These are phyloP conservation scores for Cystobasidium sp. DNA, from an alignment of 1,284 basidiomycete species.

Conservation along the genomic window DNA sequence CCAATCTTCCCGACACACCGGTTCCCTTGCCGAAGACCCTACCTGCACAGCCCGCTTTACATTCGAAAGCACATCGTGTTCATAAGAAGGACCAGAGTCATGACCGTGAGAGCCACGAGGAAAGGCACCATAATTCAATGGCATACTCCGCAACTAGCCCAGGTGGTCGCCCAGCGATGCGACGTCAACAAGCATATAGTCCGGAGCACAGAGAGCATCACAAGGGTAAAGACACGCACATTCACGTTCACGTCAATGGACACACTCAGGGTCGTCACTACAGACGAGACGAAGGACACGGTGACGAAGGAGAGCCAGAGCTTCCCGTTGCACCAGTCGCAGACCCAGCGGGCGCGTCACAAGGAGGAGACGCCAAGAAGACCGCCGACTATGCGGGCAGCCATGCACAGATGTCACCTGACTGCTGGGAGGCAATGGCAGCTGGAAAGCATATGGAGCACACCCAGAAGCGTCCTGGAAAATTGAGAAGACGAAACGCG, in stretches of 20 bases:
- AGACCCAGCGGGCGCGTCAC: neutral
- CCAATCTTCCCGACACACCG: neutral
- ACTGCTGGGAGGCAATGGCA: constrained; percentile 14
- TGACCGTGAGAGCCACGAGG: neutral
- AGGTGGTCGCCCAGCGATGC: constrained; percentile 13
- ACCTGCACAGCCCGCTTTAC: neutral
- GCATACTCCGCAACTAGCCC: neutral
- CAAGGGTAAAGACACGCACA: neutral
- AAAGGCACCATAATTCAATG: neutral
- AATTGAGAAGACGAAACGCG: neutral
- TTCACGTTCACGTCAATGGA: neutral
- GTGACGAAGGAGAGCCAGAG: neutral
- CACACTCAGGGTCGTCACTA: neutral
- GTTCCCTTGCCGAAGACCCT: neutral
- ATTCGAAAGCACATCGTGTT: constrained; percentile 6
- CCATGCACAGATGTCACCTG: neutral
- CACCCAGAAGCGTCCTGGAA: neutral
- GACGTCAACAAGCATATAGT: neutral
- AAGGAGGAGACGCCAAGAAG: neutral
- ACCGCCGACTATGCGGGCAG: neutral
- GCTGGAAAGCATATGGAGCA: constrained; percentile 8
- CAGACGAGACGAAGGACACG: constrained; percentile 16
- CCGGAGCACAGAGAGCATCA: neutral
- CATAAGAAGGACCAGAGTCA: constrained; percentile 1
- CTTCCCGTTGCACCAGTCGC: neutral